Percentiles rank a stretch among this genome's conserved stretches.
phyloP scores from a whole-genome alignment of 2,329 filamentous ascomycete genomes.

The Ambrosiella xylebori region DNA sequence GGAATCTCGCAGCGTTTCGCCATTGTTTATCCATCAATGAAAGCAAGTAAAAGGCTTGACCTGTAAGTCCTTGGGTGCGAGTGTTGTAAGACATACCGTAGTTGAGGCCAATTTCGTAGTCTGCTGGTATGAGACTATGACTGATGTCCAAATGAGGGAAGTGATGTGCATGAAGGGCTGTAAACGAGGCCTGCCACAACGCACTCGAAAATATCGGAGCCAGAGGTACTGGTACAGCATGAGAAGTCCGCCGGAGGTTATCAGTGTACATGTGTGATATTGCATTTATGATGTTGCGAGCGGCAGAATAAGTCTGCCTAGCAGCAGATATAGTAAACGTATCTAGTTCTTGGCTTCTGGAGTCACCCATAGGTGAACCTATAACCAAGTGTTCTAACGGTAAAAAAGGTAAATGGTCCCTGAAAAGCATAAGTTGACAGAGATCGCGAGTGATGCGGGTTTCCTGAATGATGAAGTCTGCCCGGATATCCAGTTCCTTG shows the following conservation, averaged over 20 bases:
- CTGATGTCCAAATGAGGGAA: slow-evolving; percentile 4
- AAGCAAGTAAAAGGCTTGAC: background rate
- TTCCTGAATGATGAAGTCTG: background rate
- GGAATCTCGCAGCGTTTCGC: background rate
- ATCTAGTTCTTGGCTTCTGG: too few relatives aligned
- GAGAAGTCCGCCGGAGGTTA: too few relatives aligned
- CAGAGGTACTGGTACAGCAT: background rate
- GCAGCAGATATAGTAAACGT: too few relatives aligned
- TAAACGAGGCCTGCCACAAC: slow-evolving; percentile 1
- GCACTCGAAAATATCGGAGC: background rate
- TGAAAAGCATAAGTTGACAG: background rate
- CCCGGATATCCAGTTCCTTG: background rate
- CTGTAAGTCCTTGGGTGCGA: slow-evolving; percentile 1
- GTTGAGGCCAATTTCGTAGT: slow-evolving; percentile 6
- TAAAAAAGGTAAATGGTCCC: background rate
- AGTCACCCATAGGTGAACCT: too few relatives aligned
- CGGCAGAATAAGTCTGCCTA: too few relatives aligned
- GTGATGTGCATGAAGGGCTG: slow-evolving; percentile 4
- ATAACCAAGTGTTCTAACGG: too few relatives aligned
- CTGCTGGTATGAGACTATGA: background rate
- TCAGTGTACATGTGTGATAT: too few relatives aligned
- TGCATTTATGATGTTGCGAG: too few relatives aligned
- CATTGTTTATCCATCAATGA: background rate
- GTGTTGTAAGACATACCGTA: slow-evolving; percentile 5
- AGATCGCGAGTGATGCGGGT: background rate